A percentile compares a stretch with the other conserved stretches of the same genome.
Evolutionary conservation across 1,284 basidiomycete genomes (phyloP).

Genomic region (Sanghuangporus baumii): DNA sequence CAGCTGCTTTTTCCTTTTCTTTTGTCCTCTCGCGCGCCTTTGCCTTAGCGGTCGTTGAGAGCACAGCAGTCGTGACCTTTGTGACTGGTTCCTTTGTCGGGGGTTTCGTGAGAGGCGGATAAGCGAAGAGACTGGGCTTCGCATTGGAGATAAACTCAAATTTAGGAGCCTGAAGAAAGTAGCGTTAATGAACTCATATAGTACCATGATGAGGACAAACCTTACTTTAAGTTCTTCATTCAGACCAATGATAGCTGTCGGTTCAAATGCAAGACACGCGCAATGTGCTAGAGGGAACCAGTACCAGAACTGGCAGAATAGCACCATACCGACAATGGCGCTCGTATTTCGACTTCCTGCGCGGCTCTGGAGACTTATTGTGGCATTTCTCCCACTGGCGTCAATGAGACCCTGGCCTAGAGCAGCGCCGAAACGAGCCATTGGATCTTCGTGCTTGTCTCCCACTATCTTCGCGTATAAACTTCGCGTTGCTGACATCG

Average conservation of each 20-base stretch:
- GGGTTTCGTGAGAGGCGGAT: constrained; percentile 78
- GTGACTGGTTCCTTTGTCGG: constrained; percentile 87
- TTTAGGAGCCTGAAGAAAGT: constrained; percentile 63
- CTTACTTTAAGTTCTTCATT: constrained; percentile 79
- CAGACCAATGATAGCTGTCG: constrained; percentile 89
- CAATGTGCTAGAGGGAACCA: constrained; percentile 98
- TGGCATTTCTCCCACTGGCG: constrained; percentile 92
- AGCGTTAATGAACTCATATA: background rate
- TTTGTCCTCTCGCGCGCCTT: constrained; percentile 85
- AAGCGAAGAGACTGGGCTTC: constrained; percentile 84
- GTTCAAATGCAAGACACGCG: constrained; percentile 86
- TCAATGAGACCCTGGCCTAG: constrained; percentile 94
- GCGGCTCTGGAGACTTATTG: constrained; percentile 86
- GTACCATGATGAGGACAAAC: constrained; percentile 1
- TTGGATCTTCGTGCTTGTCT: constrained; percentile 96
- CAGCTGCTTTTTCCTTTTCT: constrained; percentile 65
- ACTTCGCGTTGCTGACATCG: constrained; percentile 72
- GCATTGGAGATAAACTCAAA: constrained; percentile 89
- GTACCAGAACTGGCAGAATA: constrained; percentile 99
- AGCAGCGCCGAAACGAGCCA: constrained; percentile 94
- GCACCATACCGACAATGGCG: constrained; percentile 90
- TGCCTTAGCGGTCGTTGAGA: constrained; percentile 92
- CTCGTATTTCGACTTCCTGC: constrained; percentile 88
- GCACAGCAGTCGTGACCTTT: constrained; percentile 87
- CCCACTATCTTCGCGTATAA: constrained; percentile 84